Evolutionary conservation across 805 yeast genomes (phyloP).

Genomic region (Candida adriatica): DNA sequence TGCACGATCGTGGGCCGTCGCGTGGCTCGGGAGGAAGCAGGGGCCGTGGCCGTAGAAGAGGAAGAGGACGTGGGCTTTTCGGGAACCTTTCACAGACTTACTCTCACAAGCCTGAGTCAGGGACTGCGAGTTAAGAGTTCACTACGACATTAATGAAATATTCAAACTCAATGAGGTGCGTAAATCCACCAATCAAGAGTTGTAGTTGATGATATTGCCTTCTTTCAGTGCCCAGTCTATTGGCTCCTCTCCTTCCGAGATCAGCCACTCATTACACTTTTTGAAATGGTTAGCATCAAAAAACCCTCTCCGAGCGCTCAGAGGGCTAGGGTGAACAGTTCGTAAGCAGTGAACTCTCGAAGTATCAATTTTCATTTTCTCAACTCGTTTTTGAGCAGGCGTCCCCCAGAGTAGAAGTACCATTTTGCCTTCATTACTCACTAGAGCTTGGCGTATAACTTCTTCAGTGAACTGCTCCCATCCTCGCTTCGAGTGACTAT

Average conservation of each 20-base stretch:
- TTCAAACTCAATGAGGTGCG: neutral
- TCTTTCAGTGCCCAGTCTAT: slow-evolving; percentile 62
- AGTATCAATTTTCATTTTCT: slow-evolving; percentile 23
- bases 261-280: slow-evolving; percentile 74
- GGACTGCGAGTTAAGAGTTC: neutral
- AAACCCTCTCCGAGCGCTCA: slow-evolving; percentile 84
- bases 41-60: slow-evolving; percentile 8
- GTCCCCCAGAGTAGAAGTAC: slow-evolving; percentile 31
- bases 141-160: slow-evolving; percentile 1
- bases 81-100: slow-evolving; percentile 7
- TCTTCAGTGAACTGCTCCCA: slow-evolving; percentile 89
- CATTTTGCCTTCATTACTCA: slow-evolving; percentile 28
- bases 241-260: slow-evolving; percentile 29
- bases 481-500: slow-evolving; percentile 84
- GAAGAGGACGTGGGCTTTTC: slow-evolving; percentile 5
- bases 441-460: slow-evolving; percentile 51
- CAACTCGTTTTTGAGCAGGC: slow-evolving; percentile 35
- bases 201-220: slow-evolving; percentile 13
- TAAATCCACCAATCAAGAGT: neutral
- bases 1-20: too few species aligned
- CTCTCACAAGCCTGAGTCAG: slow-evolving; percentile 3
- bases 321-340: slow-evolving; percentile 92
- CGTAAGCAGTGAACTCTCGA: slow-evolving; percentile 40
- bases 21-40: too few species aligned
- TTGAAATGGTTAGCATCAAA: slow-evolving; percentile 71